phyloP scores from a whole-genome alignment of 257 asterid species.

The Ballota nigra region DNA sequence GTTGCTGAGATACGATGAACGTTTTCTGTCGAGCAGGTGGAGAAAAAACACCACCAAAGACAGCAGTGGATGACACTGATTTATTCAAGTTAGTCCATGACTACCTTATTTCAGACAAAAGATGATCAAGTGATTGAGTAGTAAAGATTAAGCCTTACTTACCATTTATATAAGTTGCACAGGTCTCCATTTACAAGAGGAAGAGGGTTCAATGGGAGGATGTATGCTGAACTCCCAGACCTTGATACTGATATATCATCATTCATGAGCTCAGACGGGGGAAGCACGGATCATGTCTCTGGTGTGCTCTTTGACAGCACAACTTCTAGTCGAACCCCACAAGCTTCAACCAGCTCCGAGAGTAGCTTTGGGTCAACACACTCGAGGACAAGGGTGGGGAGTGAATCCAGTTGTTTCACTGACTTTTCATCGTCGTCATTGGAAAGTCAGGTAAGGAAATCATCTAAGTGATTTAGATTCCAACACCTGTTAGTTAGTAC shows the following conservation, averaged over 20 bases:
- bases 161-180: background rate
- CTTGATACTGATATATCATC: slow-evolving; percentile 65
- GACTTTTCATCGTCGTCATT: slow-evolving; percentile 56
- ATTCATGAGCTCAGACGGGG: slow-evolving; percentile 62
- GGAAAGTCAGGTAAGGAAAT: slow-evolving; percentile 51
- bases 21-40: slow-evolving; percentile 26
- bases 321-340: slow-evolving; percentile 40
- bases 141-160: background rate
- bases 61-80: slow-evolving; percentile 35
- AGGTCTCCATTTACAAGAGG: slow-evolving; percentile 64
- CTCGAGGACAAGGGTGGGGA: slow-evolving; percentile 40
- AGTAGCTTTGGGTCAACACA: slow-evolving; percentile 56
- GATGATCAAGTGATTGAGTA: background rate
- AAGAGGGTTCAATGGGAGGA: slow-evolving; percentile 39
- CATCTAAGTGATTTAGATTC: background rate
- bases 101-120: background rate
- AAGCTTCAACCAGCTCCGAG: slow-evolving; percentile 63
- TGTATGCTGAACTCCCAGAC: slow-evolving; percentile 48
- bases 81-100: slow-evolving; percentile 32
- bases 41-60: slow-evolving; percentile 28
- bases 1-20: background rate
- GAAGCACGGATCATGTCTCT: slow-evolving; percentile 49
- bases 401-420: slow-evolving; percentile 39
- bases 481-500: background rate
- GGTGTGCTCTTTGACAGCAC: slow-evolving; percentile 36